Evolutionary conservation across 352 stramenopile species (phyloP), one percentile per base, ranked within the genome.

Genomic region (Phytophthora sp.): DNA sequence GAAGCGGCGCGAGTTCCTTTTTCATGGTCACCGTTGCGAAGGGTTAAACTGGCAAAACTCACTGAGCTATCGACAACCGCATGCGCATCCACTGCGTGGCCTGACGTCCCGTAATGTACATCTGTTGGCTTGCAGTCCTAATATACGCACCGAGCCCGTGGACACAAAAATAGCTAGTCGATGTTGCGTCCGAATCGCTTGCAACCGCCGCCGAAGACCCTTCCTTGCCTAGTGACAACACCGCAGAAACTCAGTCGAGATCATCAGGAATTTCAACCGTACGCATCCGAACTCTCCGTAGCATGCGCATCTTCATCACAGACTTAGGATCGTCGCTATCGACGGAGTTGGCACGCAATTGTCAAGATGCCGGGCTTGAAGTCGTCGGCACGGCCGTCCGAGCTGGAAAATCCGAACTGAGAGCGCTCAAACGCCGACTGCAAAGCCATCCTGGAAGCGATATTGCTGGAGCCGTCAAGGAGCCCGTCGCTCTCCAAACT

Each of bases 231-330:
- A 30, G 4, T 33, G 29, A 13, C 36, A 45, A 46, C 15, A 39
- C 30, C n/a, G n/a, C 54, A 50, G 16, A 33, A 27, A 38, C 24
- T 47, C 31, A 42, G 46, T 42, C 15, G 13, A 52, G 20, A 46
- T 41, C 24, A 39, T 33, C 18, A 45, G 6, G 36, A 44, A 44
- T 18, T 44, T n/a, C 15, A 21, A 18, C 8, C n/a, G 36, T 18
- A 44, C 36, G n/a, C n/a, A n/a, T n/a, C n/a, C n/a, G n/a, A n/a
- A n/a, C n/a, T n/a, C n/a, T n/a, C n/a, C n/a, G n/a, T n/a, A n/a
- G n/a, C 18, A 91, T 90, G 84, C 82, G 82, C 44, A 76, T 94
- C 57, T 93, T 94, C 69, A 79, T 94, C 66, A 75, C 80, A 13
- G 80, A 91, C 49, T 64, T 94, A 50, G 72, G 79, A 27, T 88